Conservation (phyloP, 2,329 filamentous ascomycete genomes). For the Trematosphaeria pertusa region DNA sequence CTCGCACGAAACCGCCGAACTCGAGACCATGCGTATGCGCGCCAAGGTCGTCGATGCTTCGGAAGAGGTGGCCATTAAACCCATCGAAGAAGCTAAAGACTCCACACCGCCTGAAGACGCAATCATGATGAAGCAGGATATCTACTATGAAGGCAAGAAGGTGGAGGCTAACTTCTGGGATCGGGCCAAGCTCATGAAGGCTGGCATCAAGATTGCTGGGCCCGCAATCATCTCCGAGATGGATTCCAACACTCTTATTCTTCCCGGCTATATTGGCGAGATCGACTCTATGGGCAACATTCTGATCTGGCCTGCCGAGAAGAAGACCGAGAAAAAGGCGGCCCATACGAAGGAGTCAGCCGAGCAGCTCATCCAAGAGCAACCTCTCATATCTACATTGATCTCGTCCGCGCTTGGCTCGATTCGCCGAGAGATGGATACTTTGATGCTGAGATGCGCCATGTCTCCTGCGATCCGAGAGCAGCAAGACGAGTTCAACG, state of each 20-base stretch:
- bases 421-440: constrained; percentile 59
- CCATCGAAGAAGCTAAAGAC: constrained; percentile 34
- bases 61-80: constrained; percentile 48
- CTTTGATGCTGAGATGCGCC: constrained; percentile 58
- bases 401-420: constrained; percentile 56
- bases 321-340: constrained; percentile 30
- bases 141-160: constrained; percentile 50
- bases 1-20: constrained; percentile 51
- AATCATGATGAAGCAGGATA: constrained; percentile 48
- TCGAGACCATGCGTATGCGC: constrained; percentile 58
- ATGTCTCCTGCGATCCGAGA: constrained; percentile 61
- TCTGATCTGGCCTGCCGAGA: constrained; percentile 52
- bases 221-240: constrained; percentile 59
- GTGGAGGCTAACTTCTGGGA: constrained; percentile 56
- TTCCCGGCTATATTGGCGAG: constrained; percentile 56
- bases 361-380: constrained; percentile 44
- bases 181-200: constrained; percentile 49
- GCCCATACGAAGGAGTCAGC: constrained; percentile 49
- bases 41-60: constrained; percentile 54
- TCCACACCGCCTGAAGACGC: constrained; percentile 45
- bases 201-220: constrained; percentile 51
- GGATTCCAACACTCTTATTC: constrained; percentile 60
- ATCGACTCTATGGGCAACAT: constrained; percentile 59
- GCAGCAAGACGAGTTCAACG: constrained; percentile 61
- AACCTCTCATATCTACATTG: constrained; percentile 54